A percentile compares a stretch with the other conserved stretches of the same genome.
Evolutionary conservation across 805 yeast species (phyloP).

Genomic region (Priceomyces melissophilus): DNA sequence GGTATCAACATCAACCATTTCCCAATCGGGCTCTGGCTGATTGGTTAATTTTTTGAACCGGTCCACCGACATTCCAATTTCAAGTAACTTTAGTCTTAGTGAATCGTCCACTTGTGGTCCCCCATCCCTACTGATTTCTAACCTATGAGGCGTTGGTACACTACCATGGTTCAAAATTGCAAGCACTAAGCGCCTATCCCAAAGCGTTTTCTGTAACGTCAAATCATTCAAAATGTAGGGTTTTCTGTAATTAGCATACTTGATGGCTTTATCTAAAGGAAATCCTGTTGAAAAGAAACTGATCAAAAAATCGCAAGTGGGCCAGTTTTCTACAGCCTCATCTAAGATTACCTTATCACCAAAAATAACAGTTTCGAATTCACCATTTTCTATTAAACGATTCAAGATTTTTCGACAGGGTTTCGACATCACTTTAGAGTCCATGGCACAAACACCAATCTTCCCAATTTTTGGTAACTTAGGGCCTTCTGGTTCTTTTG

Average conservation of each 20-base stretch:
- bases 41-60: constrained; percentile 64
- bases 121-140: constrained; percentile 93
- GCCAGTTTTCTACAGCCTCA: constrained; percentile 96
- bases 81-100: constrained; percentile 46
- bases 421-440: constrained; percentile 89
- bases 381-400: constrained; percentile 85
- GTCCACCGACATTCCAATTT: constrained; percentile 30
- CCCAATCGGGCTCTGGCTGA: constrained; percentile 72
- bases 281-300: constrained; percentile 95
- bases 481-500: constrained; percentile 42
- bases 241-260: constrained; percentile 81
- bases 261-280: constrained; percentile 93
- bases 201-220: constrained; percentile 85
- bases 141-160: constrained; percentile 87
- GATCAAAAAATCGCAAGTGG: constrained; percentile 93
- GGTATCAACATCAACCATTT: constrained; percentile 79
- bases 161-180: constrained; percentile 69
- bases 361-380: constrained; percentile 93
- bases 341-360: constrained; percentile 96
- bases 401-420: constrained; percentile 92
- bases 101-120: constrained; percentile 79
- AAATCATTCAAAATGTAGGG: constrained; percentile 89
- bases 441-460: constrained; percentile 99
- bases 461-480: constrained; percentile 76
- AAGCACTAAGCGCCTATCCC: constrained; percentile 94